Evolutionary conservation across 164 flowering plant species (phyloP).

Genomic region (Platanus orientalis): DNA sequence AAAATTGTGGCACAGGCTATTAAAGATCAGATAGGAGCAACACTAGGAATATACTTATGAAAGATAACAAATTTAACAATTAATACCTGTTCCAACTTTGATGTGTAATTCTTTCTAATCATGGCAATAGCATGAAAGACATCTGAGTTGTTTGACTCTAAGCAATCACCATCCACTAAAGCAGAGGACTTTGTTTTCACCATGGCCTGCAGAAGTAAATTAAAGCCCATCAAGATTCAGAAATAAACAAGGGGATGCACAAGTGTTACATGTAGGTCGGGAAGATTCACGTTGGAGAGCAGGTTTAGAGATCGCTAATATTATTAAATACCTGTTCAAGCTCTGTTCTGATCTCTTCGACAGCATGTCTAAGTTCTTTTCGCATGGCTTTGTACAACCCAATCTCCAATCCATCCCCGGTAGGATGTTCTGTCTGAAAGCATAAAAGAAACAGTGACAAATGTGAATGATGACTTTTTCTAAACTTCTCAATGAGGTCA

Average conservation of each 20-base stretch:
- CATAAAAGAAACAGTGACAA: conserved; percentile 9
- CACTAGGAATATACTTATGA: neutral
- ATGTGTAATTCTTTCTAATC: conserved; percentile 41
- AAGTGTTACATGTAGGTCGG: neutral
- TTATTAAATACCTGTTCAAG: conserved; percentile 51
- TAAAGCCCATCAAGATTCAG: conserved; percentile 1
- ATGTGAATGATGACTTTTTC: neutral
- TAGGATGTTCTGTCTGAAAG: conserved; percentile 55
- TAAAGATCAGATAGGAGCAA: neutral
- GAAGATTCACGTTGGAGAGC: neutral
- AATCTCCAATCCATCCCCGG: conserved; percentile 42
- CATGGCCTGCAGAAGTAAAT: conserved; percentile 37
- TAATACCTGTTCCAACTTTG: conserved; percentile 59
- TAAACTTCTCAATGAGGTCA: neutral
- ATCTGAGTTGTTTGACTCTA: conserved; percentile 30
- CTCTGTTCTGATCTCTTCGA: conserved; percentile 67
- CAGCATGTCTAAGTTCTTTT: conserved; percentile 75
- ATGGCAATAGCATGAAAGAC: conserved; percentile 41
- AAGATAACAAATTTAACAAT: neutral
- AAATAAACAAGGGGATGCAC: conserved; percentile 4
- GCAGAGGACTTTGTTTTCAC: conserved; percentile 29
- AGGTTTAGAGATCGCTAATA: neutral
- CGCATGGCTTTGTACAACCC: conserved; percentile 66
- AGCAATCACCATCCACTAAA: conserved; percentile 21
- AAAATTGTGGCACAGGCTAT: too few species aligned